These are phyloP conservation scores for Hyphopichia wangnamkhiaoensis DNA, from an alignment of 1,139 yeast genomes.

Conservation along the genomic window DNA sequence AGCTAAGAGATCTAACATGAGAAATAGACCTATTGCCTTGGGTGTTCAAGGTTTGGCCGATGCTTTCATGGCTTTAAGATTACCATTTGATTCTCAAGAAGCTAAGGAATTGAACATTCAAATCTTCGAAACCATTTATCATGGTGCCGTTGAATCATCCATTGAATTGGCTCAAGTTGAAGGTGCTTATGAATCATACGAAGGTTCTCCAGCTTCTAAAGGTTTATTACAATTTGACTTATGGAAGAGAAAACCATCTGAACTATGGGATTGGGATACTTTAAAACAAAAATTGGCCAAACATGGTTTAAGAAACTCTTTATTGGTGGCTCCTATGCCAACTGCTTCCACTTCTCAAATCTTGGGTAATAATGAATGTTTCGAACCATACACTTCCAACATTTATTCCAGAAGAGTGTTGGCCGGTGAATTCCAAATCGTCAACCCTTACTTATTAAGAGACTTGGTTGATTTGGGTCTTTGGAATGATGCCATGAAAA, in stretches of 20 bases:
- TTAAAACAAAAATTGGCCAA: constrained; percentile 45
- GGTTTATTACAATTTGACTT: constrained; percentile 58
- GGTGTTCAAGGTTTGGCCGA: constrained; percentile 69
- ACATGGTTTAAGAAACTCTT: constrained; percentile 58
- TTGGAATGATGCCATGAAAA: constrained; percentile 56
- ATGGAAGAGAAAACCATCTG: constrained; percentile 60
- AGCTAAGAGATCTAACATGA: constrained; percentile 53
- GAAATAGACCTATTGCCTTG: constrained; percentile 61
- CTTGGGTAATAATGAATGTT: constrained; percentile 61
- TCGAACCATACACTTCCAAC: constrained; percentile 63
- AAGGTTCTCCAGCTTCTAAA: constrained; percentile 62
- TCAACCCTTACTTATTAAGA: constrained; percentile 54
- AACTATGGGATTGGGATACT: constrained; percentile 58
- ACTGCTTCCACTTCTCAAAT: constrained; percentile 67
- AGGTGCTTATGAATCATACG: constrained; percentile 50
- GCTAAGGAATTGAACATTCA: constrained; percentile 58
- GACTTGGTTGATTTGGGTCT: constrained; percentile 57
- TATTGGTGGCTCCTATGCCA: constrained; percentile 66
- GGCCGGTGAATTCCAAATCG: constrained; percentile 64
- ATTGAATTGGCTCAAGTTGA: constrained; percentile 51
- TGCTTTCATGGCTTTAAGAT: constrained; percentile 54
- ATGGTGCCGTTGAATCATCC: constrained; percentile 59
- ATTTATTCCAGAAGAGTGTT: constrained; percentile 60
- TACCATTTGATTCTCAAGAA: constrained; percentile 59
- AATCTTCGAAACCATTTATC: constrained; percentile 62